Evolutionary conservation across 371 early-diverging fungal genomes (phyloP), one percentile per base, ranked within the genome.

Genomic region (Lichtheimia ramosa): DNA sequence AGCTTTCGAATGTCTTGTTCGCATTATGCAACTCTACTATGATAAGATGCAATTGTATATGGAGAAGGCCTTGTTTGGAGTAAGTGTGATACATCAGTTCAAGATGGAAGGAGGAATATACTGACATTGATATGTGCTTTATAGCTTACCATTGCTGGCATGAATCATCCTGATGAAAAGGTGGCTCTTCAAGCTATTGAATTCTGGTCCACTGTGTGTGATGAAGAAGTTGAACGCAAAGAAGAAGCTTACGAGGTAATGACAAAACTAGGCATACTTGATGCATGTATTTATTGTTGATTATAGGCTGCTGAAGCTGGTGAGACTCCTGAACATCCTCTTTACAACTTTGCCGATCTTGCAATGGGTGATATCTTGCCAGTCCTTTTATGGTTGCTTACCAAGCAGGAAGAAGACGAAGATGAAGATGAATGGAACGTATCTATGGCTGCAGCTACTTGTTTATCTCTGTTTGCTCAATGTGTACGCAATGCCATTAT

Each of bases 161-260:
- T 98, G 96, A 89, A 89, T 62, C 61, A 62, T 27, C 56, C 61
- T 14, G 88, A 92, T 52, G 90, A 92, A 43, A 86, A 87, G 18
- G 92, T 98, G 42, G 95, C 91, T 5, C 74, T 95, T 58, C 98
- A 98, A 73, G 97, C 98, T 43, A 89, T 98, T 57, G 99, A 98
- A 81, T 98, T 98, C 71, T 98, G 99, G 99, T 94, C 96, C 15
- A 96, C 97, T 18, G 91, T 98, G 16, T 96, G 95, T 70, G 99
- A 98, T 63, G 92, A 89, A 61, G 99, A 98, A 75, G 84, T 91
- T 51, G 89, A 90, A 49, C 67, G 91, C 10, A 78, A 79, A 34
- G 65, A 77, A 10, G 83, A 86, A 16, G 77, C 71, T 41, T 67
- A 68, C 14, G 74, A 77, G 13, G 77, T 77, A 69, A 64, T 40